Evolutionary conservation across 2,329 filamentous ascomycete species (phyloP).

Genomic region (Beauveria sp.): DNA sequence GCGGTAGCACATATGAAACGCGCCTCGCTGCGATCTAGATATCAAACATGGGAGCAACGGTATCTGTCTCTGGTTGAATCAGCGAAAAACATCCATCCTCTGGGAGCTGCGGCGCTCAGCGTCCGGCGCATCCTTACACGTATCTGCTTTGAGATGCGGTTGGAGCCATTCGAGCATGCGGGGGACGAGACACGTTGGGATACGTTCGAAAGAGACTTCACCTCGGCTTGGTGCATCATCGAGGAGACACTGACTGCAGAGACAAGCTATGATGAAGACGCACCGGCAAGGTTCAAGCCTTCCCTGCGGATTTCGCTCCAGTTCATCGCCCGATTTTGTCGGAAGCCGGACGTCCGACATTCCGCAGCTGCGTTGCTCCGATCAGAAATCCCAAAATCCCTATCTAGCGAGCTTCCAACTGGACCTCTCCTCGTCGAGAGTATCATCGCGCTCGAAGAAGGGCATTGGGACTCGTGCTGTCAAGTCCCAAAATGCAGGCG

Average conservation of each 20-base stretch:
- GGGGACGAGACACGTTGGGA: neutral
- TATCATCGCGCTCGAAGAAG: neutral
- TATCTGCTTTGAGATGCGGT: neutral
- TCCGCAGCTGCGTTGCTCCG: neutral
- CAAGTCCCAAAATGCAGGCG: neutral
- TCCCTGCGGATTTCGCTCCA: neutral
- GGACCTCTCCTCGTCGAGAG: neutral
- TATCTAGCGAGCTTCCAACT: neutral
- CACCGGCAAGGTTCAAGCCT: neutral
- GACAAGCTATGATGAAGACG: neutral
- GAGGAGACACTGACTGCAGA: neutral
- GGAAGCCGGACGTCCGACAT: neutral
- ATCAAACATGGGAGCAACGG: neutral
- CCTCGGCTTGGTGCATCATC: neutral
- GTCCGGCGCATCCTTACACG: neutral
- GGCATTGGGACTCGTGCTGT: neutral
- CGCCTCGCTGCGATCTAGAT: neutral
- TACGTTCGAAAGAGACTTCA: neutral
- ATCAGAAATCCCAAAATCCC: neutral
- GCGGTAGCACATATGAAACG: neutral
- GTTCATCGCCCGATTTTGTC: neutral
- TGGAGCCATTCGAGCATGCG: neutral
- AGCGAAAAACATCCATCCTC: neutral
- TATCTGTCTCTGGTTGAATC: neutral
- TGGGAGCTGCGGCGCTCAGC: neutral